Evolutionary conservation across 2,329 filamentous ascomycete genomes (phyloP), one percentile per base, ranked within the genome.

Genomic region (Venturia aucupariae): DNA sequence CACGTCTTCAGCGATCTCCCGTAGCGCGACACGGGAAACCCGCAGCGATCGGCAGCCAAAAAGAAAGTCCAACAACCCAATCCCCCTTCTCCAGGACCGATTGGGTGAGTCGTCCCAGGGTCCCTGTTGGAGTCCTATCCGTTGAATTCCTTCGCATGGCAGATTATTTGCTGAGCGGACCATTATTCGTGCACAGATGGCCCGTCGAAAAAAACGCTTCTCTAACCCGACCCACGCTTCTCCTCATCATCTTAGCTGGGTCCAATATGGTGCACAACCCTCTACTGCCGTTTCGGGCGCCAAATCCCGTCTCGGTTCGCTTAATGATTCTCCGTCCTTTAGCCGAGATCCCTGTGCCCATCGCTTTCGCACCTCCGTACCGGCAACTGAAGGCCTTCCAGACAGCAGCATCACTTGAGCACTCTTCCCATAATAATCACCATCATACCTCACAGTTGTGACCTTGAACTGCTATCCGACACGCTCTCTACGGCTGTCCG

Each of bases 291-390:
- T 57, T 35, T 57, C 51, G 51, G 30, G 51, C 8, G 1, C 30
- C 30, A 57, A 35, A n/a, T 57, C 51, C 51, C 30, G 51, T 57
- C 51, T 57, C 51, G 30, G 27, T 32, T 57, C 51, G 30, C 30
- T 35, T 1, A 35, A 35, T 17, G 30, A 57, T 57, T n/a, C 15
- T n/a, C 19, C 51, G 30, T 35, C 17, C 51, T 24, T 35, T n/a
- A n/a, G 15, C 30, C 17, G 19, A 35, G 19, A 57, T 57, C 51
- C 51, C 17, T 57, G 27, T 27, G 30, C 51, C 5, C 51, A 57
- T 57, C 51, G 15, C 51, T 57, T n/a, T 57, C 51, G 15, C 4
- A n/a, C n/a, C n/a, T n/a, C n/a, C n/a, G n/a, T n/a, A n/a, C n/a
- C n/a, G n/a, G n/a, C n/a, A n/a, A n/a, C n/a, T n/a, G n/a, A 57